Base-by-base conservation (phyloP, 2,329 filamentous ascomycete species). In the Alternaria dauci region DNA sequence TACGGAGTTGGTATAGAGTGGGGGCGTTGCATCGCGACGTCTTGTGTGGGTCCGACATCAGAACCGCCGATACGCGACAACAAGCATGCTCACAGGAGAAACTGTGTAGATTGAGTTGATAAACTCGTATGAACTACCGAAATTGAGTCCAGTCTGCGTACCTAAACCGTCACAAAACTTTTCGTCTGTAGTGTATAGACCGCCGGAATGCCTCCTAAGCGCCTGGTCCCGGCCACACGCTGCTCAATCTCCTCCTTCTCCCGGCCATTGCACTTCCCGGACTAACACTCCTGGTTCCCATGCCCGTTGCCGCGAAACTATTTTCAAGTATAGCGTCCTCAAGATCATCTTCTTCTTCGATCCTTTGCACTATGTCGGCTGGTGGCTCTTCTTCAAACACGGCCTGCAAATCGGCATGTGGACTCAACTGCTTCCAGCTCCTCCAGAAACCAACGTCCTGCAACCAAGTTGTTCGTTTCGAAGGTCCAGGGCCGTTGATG, bases 341-440 rank as follows among this genome's bases (percentile, higher is more conserved):
- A 11, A 84, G 73, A 58, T 83, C 81, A 65, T 84, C 82, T 32
- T 83, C 78, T 61, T 83, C 82, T 53, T 83, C 82, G 66, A 84
- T 82, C 58, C 78, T 75, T 48, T 81, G 77, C 28, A 83, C 67
- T 3, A 84, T 74, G 32, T 76, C 75, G 50, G 89, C 85, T 2
- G 91, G 90, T 5, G 89, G 89, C 41, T 90, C 84, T 26, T 89
- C 83, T 52, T 92, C 88, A 63, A 93, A 93, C 2, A 93, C 91
- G 11, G 88, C 86, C 46, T 90, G 86, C 34, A 93, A 83, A 72
- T 92, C 90, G 20, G 89, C 86, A 74, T 93, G 89, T 8, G 88
- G 88, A 7, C 88, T 90, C 72, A 93, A 87, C 47, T 63, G 70
- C 80, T 86, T 89, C 74, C 85, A 87, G 67, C 89, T 86, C 87